Conservation (phyloP, 352 stramenopile species). For the Globisporangium echinulatum region DNA sequence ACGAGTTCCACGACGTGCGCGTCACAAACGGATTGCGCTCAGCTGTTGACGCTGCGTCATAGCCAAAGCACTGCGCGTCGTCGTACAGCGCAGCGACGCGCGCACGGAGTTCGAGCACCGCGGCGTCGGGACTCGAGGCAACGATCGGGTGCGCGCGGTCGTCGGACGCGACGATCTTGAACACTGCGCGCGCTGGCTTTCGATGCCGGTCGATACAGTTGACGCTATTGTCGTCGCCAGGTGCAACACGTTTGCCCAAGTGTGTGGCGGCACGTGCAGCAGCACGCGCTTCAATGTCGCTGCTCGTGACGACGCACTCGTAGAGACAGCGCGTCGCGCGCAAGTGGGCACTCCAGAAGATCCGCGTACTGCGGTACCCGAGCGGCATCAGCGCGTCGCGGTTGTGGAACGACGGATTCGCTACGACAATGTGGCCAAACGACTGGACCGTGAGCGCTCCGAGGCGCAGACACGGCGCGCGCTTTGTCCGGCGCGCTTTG, state of each 20-base stretch:
- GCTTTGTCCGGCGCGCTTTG: constrained; percentile 34
- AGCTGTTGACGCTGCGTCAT: not conserved
- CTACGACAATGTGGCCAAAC: constrained; percentile 72
- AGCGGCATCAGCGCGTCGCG: constrained; percentile 83
- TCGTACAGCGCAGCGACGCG: constrained; percentile 74
- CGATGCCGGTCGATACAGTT: not conserved
- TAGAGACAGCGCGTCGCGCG: constrained; percentile 81
- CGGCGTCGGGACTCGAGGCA: constrained; percentile 54
- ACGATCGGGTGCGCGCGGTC: constrained; percentile 60
- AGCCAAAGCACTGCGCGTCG: constrained; percentile 34
- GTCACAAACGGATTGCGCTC: constrained; percentile 69
- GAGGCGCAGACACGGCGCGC: constrained; percentile 57
- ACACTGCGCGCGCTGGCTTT: constrained; percentile 34
- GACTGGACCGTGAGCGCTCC: constrained; percentile 79
- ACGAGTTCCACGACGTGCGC: constrained; percentile 77
- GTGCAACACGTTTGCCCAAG: not conserved
- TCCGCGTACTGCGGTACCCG: constrained; percentile 87
- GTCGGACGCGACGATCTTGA: constrained; percentile 76
- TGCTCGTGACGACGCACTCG: constrained; percentile 85
- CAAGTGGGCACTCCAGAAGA: constrained; percentile 86
- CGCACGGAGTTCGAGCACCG: constrained; percentile 61
- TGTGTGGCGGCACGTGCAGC: constrained; percentile 7
- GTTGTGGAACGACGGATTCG: constrained; percentile 82
- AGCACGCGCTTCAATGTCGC: constrained; percentile 50
- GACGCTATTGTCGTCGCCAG: not conserved